Evolutionary conservation across 2,329 filamentous ascomycete species (phyloP), one percentile per base, ranked within the genome.

Genomic region (Blastomyces percursus): DNA sequence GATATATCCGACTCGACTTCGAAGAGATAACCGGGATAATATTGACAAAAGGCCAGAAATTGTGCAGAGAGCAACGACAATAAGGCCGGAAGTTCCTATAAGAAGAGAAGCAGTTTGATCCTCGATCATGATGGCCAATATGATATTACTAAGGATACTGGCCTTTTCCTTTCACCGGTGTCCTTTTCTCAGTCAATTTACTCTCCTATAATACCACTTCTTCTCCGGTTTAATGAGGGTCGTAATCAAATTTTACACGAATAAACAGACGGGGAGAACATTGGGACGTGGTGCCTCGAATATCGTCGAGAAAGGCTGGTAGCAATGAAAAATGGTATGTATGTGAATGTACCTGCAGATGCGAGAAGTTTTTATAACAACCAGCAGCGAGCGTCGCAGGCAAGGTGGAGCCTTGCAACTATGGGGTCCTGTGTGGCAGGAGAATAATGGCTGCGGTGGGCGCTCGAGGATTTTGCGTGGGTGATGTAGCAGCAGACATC

Each of bases 1-100:
- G 19, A 62, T 60, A 44, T 68, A 65, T n/a, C 66, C 68, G 51
- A 70, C 67, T 8, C 66, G 65, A 6, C 42, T 48, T 16, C 35
- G 50, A 46, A 21, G 21, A 27, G 32, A 52, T 5, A 38, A 27
- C 40, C 30, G 51, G 59, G 27, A 21, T 62, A 32, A 51, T 50
- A 67, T 61, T 24, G 66, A 61, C 2, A 40, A 44, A 7, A 62
- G 14, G 9, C 63, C 66, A 24, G 64, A 64, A 40, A 66, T 24
- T 38, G 32, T 30, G 35, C 62, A 42, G 11, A 61, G 21, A 35
- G 46, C 52, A 42, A 60, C 61, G 21, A 60, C 32, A 21, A 55
- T 50, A 14, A 60, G 55, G 16, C 54, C 58, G 1, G 62, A 35
- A 52, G 60, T 59, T 21, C 64, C 64, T 35, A 60, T 24, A 24